Conservation (phyloP, 2,329 filamentous ascomycete genomes). For the Cladosporium sp. region DNA sequence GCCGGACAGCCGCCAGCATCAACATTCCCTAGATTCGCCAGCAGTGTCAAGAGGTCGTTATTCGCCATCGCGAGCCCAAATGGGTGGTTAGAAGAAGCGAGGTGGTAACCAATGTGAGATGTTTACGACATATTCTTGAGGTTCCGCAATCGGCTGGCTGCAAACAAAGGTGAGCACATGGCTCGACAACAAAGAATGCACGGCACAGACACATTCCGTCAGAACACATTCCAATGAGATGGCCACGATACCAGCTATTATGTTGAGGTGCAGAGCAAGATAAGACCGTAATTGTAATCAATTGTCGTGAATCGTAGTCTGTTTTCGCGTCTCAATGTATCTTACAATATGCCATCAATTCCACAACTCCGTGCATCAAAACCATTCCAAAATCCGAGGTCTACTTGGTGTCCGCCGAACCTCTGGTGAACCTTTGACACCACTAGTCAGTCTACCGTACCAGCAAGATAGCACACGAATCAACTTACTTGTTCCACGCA, state of each 20-base stretch:
- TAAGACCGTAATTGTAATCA: background rate
- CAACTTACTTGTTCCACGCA: constrained; percentile 10
- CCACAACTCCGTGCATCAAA: background rate
- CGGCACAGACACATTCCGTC: background rate
- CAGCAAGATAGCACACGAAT: no score
- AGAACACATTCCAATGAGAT: background rate
- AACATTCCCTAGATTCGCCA: constrained; percentile 16
- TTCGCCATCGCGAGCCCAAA: background rate
- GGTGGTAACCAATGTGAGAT: background rate
- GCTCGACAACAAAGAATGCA: background rate
- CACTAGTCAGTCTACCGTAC: no score
- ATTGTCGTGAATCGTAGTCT: background rate
- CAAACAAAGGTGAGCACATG: constrained; percentile 3
- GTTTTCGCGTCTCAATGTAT: background rate
- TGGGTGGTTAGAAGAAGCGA: no score
- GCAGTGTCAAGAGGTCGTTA: constrained; percentile 8
- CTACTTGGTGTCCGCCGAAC: background rate
- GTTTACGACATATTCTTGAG: no score
- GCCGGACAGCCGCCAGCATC: constrained; percentile 23
- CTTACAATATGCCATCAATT: background rate
- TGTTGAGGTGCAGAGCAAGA: no score
- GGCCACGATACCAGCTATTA: background rate
- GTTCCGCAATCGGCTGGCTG: background rate
- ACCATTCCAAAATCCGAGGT: background rate
- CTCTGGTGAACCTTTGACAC: background rate